Evolutionary conservation across 768 basidiomycete genomes (phyloP).

Genomic region (Amanita subjunquillea): DNA sequence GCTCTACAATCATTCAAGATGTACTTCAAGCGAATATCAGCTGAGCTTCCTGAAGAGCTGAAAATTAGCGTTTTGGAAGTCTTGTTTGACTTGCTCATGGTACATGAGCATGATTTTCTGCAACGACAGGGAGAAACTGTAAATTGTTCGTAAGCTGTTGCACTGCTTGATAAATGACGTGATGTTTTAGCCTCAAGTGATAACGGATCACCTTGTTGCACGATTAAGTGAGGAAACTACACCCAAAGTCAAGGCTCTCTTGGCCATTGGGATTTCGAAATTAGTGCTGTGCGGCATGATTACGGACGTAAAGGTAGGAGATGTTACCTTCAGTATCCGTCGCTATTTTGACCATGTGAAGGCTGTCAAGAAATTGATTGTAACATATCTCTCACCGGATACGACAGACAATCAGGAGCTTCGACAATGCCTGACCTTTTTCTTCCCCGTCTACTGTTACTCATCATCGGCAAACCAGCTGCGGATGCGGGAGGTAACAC

Average conservation of each 20-base stretch:
- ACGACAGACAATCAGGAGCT: conserved; percentile 79
- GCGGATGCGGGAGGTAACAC: conserved; percentile 37
- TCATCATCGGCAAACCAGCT: conserved; percentile 73
- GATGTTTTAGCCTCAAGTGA: conserved; percentile 23
- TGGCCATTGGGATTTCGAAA: conserved; percentile 82
- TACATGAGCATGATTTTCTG: conserved; percentile 77
- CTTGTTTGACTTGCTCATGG: conserved; percentile 83
- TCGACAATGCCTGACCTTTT: conserved; percentile 89
- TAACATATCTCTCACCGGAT: conserved; percentile 77
- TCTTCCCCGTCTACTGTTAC: conserved; percentile 92
- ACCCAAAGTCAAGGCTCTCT: conserved; percentile 61
- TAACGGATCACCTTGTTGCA: conserved; percentile 37
- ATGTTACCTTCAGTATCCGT: conserved; percentile 4
- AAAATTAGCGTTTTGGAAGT: conserved; percentile 75
- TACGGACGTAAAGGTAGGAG: conserved; percentile 58
- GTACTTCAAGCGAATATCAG: conserved; percentile 55
- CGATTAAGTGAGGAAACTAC: conserved; percentile 59
- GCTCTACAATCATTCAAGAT: conserved; percentile 66
- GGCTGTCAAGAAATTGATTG: conserved; percentile 30
- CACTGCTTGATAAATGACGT: background rate
- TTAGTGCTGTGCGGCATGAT: conserved; percentile 81
- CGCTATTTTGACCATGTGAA: conserved; percentile 6
- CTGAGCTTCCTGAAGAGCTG: conserved; percentile 20
- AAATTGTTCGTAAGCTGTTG: conserved; percentile 9
- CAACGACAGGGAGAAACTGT: conserved; percentile 36